These are phyloP conservation scores for Gossypium longicalyx DNA, from an alignment of 345 rosid species.

Conservation along the genomic window DNA sequence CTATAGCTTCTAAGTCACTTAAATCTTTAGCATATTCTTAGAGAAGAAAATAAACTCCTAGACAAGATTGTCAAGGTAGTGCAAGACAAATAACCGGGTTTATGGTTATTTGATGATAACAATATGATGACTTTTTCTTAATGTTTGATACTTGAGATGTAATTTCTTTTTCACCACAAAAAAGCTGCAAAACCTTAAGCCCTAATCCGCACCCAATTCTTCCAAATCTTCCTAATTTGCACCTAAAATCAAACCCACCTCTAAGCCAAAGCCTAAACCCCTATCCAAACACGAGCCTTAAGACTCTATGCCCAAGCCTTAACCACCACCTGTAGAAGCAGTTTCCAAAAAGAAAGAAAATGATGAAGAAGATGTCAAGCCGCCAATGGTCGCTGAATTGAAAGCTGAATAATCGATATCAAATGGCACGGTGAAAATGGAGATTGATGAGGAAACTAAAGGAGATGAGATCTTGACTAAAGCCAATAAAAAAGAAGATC, in stretches of 20 bases:
- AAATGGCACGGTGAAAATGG: constrained; percentile 48
- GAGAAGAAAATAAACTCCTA: too few relatives aligned
- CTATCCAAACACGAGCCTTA: constrained; percentile 11
- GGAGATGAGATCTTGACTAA: constrained; percentile 30
- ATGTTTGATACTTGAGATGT: too few relatives aligned
- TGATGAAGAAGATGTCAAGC: constrained; percentile 30
- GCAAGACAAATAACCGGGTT: too few relatives aligned
- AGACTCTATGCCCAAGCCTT: constrained; percentile 12
- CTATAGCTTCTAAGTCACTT: too few relatives aligned
- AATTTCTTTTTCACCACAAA: too few relatives aligned
- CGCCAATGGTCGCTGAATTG: constrained; percentile 13
- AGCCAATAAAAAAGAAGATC: constrained; percentile 22
- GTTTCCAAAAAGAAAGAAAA: constrained; percentile 26
- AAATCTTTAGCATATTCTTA: too few relatives aligned
- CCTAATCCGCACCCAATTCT: constrained; percentile 43
- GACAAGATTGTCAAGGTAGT: too few relatives aligned
- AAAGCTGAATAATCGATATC: constrained; percentile 30
- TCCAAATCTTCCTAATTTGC: constrained; percentile 35
- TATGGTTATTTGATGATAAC: too few relatives aligned
- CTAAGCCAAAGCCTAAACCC: constrained; percentile 34
- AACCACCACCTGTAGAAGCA: constrained; percentile 1
- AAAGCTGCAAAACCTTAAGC: too few relatives aligned
- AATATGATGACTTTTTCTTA: too few relatives aligned
- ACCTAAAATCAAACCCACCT: constrained; percentile 40
- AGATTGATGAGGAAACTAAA: constrained; percentile 34